A percentile compares a stretch with the other conserved stretches of the same genome.
These are phyloP conservation scores for Aureoboletus auriporus DNA, from an alignment of 768 basidiomycete species.

Conservation along the genomic window DNA sequence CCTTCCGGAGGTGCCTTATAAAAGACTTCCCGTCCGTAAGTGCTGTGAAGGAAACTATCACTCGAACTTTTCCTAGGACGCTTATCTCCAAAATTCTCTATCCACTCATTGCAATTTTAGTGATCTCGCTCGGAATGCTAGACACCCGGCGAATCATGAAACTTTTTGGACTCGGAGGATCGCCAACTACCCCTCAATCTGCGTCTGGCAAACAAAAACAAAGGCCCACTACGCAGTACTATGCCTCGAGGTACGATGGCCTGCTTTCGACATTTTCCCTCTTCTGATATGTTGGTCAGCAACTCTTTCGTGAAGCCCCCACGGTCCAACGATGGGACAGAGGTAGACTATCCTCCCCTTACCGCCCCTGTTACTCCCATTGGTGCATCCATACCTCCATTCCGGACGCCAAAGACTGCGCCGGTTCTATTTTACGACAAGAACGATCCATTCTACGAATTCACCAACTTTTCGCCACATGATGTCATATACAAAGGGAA, in stretches of 20 bases:
- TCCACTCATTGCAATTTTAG: constrained; percentile 16
- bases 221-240: constrained; percentile 24
- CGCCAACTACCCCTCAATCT: constrained; percentile 22
- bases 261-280: not conserved
- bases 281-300: constrained; percentile 5
- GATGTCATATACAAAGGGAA: constrained; percentile 58
- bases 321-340: constrained; percentile 7
- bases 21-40: constrained; percentile 16
- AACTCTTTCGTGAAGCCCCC: constrained; percentile 14
- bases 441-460: constrained; percentile 60
- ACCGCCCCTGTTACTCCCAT: constrained; percentile 27
- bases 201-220: constrained; percentile 16
- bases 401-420: constrained; percentile 23
- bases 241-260: constrained; percentile 13
- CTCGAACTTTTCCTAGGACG: constrained; percentile 10
- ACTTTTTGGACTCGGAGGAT: constrained; percentile 27
- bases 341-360: constrained; percentile 28
- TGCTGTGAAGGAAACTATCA: constrained; percentile 9
- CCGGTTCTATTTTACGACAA: constrained; percentile 64
- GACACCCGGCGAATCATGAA: constrained; percentile 32
- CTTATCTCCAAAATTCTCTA: constrained; percentile 26
- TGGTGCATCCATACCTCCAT: constrained; percentile 29
- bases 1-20: constrained; percentile 26
- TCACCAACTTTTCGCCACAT: constrained; percentile 72
- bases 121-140: constrained; percentile 28